Percentiles rank a stretch among this genome's conserved stretches.
Conservation (phyloP, 2,329 filamentous ascomycete species). For the Aspergillus tubingensis region DNA sequence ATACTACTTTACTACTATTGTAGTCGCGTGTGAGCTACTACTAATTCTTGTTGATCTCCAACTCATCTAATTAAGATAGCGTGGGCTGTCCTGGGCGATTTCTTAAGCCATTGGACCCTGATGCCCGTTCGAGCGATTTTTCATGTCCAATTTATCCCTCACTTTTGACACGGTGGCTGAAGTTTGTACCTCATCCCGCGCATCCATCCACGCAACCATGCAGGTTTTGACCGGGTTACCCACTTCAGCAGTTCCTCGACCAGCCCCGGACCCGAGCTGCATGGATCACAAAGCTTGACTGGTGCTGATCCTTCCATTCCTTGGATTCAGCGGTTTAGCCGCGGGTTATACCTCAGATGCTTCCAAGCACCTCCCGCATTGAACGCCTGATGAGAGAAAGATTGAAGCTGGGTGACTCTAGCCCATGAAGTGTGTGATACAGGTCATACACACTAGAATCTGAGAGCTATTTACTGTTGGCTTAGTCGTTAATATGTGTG, state of each 20-base stretch:
- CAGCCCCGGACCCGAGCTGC: constrained; percentile 11
- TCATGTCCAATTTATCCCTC: not conserved
- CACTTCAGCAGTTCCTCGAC: constrained; percentile 9
- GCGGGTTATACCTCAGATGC: not conserved
- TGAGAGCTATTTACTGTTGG: not conserved
- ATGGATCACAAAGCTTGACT: constrained; percentile 18
- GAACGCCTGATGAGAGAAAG: not conserved
- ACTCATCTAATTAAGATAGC: not conserved
- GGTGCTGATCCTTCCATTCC: constrained; percentile 10
- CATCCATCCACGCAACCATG: constrained; percentile 1
- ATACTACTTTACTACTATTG: no score
- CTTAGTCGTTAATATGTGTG: not conserved
- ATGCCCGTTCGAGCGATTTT: not conserved
- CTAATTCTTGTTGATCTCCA: not conserved
- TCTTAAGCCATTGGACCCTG: not conserved
- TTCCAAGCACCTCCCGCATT: not conserved
- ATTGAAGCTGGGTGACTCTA: not conserved
- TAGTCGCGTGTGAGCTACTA: constrained; percentile 1
- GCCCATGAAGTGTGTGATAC: not conserved
- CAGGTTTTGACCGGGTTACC: constrained; percentile 10
- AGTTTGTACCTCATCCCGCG: constrained; percentile 1
- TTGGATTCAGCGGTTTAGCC: not conserved
- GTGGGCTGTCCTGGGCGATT: not conserved
- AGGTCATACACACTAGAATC: not conserved
- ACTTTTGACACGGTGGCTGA: not conserved